Evolutionary conservation across 805 yeast genomes (phyloP), one percentile per base, ranked within the genome.

Genomic region (Myxozyma udenii): DNA sequence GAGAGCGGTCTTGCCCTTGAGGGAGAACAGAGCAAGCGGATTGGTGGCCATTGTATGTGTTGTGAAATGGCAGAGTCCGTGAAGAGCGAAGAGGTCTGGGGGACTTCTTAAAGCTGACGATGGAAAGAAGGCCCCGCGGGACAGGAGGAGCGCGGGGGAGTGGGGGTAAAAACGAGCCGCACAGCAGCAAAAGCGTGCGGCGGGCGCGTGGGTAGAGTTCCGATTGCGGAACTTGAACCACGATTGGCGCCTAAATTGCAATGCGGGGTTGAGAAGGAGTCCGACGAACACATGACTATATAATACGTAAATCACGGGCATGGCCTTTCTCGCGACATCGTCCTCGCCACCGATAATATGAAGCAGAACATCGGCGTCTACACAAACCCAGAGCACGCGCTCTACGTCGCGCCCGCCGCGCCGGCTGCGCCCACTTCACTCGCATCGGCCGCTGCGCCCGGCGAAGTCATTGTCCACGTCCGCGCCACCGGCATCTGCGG

Each of bases 401-500:
- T 55, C 16, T 48, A 53, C 46, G 50, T 49, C 30, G 53, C 54
- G 14, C 39, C 36, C 19, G 44, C 50, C 37, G 47, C 26, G 33
- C 58, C 58, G 1, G 42, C 51, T 9, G 2, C 35, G n/a, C 33
- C 14, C 33, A n/a, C n/a, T n/a, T 44, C 47, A 46, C 60, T 61
- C 23, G 30, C 49, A 16, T 50, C 60, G n/a, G 49, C 23, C 36
- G 74, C 73, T 16, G 71, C 68, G 9, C 60, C 63, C 11, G 71
- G 68, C 26, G 71, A 74, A 51, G 86, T 80, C 23, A 64, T 79
- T 18, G 75, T 82, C 39, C 81, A 78, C 62, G 76, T 82, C 39
- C 72, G 78, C 54, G 80, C 81, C 46, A 81, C 86, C 5, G 89
- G 89, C 24, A 83, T 84, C 59, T 84, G 89, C 67, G 89, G 89